Conservation (phyloP, 441 rosid species). For the Erodium trifolium region DNA sequence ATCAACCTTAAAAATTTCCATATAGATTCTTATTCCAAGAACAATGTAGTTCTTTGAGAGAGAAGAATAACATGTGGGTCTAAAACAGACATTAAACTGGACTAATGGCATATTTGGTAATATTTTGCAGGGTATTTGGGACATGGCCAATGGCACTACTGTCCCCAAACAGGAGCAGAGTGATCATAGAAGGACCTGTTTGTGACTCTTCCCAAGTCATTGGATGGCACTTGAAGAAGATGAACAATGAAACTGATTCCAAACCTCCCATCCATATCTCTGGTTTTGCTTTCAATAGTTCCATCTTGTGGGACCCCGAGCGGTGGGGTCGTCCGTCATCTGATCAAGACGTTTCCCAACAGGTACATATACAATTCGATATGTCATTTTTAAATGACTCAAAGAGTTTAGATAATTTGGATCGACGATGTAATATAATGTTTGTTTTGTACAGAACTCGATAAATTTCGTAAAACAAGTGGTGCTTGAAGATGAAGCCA, state of each 20-base stretch:
- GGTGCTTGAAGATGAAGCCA: conserved; percentile 72
- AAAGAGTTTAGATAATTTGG: too few species aligned
- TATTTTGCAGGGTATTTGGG: conserved; percentile 58
- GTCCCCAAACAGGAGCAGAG: conserved; percentile 51
- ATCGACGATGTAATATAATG: not conserved
- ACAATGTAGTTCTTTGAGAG: not conserved
- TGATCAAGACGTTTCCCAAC: conserved; percentile 54
- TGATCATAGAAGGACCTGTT: conserved; percentile 69
- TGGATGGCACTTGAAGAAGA: conserved; percentile 78
- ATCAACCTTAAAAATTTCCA: too few species aligned
- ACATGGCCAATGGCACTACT: conserved; percentile 80
- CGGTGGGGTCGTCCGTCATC: conserved; percentile 99
- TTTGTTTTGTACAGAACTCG: conserved; percentile 43
- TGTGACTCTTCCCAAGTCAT: conserved; percentile 73
- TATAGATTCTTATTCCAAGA: too few species aligned
- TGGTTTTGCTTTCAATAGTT: conserved; percentile 88
- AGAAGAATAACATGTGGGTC: not conserved
- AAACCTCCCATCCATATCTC: conserved; percentile 57
- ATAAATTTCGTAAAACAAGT: conserved; percentile 78
- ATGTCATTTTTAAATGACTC: too few species aligned
- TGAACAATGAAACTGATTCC: conserved; percentile 40
- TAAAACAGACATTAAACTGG: not conserved
- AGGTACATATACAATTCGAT: not conserved
- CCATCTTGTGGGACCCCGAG: conserved; percentile 95
- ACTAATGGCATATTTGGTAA: not conserved